A percentile compares a stretch with the other conserved stretches of the same genome.
phyloP scores from a whole-genome alignment of 2,329 filamentous ascomycete species.

The Trichoderma sp. region DNA sequence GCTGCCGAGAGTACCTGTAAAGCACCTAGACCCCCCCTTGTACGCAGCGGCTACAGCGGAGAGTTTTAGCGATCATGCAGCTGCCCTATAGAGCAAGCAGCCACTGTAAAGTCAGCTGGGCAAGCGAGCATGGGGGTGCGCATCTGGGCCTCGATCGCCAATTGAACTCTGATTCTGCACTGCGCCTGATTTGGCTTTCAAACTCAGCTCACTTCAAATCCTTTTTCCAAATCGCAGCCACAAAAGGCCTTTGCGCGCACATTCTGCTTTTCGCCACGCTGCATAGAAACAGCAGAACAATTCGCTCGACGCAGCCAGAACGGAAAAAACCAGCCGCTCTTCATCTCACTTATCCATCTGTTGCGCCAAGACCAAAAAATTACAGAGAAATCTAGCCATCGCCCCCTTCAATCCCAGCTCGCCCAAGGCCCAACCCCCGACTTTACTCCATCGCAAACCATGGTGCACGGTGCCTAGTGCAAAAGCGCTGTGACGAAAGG shows the following conservation, averaged over 20 bases:
- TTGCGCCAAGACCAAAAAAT: not conserved
- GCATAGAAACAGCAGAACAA: not conserved
- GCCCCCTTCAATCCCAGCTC: not conserved
- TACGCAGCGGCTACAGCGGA: not conserved
- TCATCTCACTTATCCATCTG: not conserved
- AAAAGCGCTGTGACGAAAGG: slow-evolving; percentile 21
- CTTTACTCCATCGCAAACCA: slow-evolving; percentile 10
- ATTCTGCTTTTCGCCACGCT: not conserved
- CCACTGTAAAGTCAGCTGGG: slow-evolving; percentile 11
- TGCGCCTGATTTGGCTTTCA: not conserved
- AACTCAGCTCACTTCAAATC: not conserved
- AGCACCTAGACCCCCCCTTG: not conserved
- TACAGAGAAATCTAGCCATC: not conserved
- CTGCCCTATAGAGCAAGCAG: not conserved
- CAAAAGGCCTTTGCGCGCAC: not conserved
- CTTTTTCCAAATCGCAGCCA: not conserved
- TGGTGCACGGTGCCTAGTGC: slow-evolving; percentile 20
- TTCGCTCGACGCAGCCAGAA: not conserved
- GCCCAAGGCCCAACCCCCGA: slow-evolving; percentile 3
- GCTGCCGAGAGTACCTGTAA: too few species aligned
- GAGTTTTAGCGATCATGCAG: not conserved
- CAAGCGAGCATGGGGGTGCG: not conserved
- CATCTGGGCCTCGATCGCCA: not conserved
- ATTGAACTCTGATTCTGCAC: not conserved
- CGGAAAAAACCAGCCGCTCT: not conserved